Conservation (phyloP, 208 protist species). For the Acanthamoeba triangularis region DNA sequence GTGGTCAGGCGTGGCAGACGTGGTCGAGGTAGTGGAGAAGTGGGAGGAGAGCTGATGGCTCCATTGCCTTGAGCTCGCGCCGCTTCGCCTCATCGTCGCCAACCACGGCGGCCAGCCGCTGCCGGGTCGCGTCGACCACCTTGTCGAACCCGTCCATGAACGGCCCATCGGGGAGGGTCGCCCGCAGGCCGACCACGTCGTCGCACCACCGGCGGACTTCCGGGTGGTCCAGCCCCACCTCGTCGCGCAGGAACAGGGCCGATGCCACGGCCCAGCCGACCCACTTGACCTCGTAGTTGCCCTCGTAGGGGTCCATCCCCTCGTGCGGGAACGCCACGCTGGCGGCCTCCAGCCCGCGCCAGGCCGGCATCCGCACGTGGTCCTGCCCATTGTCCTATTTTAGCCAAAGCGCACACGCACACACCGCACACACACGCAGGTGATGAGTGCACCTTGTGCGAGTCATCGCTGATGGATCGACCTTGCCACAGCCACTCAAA, state of each 20-base stretch:
- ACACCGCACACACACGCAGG: background rate
- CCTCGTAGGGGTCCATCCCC: slow-evolving; percentile 52
- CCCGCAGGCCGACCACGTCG: background rate
- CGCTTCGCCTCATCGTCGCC: background rate
- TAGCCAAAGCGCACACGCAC: background rate
- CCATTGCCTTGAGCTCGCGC: background rate
- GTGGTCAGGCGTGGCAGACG: no score
- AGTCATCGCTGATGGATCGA: background rate
- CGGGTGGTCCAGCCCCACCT: background rate
- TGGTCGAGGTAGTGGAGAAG: background rate
- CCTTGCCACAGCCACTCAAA: slow-evolving; percentile 65
- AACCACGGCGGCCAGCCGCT: background rate
- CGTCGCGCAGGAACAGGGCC: slow-evolving; percentile 7
- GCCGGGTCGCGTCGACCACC: background rate
- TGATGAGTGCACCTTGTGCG: background rate
- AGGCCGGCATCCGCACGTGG: slow-evolving; percentile 1
- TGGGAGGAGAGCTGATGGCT: background rate
- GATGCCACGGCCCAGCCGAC: background rate
- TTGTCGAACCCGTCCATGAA: slow-evolving; percentile 17
- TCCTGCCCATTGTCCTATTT: background rate
- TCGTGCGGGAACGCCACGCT: slow-evolving; percentile 31
- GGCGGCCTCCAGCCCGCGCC: background rate
- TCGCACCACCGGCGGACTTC: slow-evolving; percentile 26
- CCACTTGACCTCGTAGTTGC: slow-evolving; percentile 66
- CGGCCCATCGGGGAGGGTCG: background rate